Evolutionary conservation across 371 early-diverging fungal genomes (phyloP).

Genomic region (Dinochytrium kinnereticum): DNA sequence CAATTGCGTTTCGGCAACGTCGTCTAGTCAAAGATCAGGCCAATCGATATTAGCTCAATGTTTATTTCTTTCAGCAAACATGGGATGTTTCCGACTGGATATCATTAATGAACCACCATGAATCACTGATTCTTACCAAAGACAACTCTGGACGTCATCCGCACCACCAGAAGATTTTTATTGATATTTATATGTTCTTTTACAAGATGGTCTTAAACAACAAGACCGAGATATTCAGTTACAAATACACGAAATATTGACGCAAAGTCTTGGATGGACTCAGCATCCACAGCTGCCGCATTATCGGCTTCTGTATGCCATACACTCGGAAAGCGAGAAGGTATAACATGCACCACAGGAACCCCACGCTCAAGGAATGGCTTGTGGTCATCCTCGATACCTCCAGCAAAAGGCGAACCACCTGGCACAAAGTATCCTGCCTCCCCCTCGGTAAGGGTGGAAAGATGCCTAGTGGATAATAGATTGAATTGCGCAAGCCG

Average conservation of each 20-base stretch:
- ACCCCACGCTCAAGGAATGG: constrained; percentile 86
- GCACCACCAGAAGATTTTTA: not conserved
- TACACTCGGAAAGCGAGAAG: constrained; percentile 85
- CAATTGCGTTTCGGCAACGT: constrained; percentile 87
- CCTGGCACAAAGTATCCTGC: constrained; percentile 61
- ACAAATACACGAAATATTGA: constrained; percentile 51
- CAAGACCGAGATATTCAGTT: constrained; percentile 47
- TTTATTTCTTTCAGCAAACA: constrained; percentile 22
- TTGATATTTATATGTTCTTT: not conserved
- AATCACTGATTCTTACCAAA: constrained; percentile 34
- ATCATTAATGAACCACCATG: not conserved
- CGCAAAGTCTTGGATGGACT: constrained; percentile 44
- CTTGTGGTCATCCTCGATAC: constrained; percentile 89
- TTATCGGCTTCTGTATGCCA: constrained; percentile 83
- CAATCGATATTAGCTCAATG: not conserved
- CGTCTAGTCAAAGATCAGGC: constrained; percentile 63
- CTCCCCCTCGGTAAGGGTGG: constrained; percentile 44
- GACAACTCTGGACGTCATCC: constrained; percentile 36
- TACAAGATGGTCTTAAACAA: not conserved
- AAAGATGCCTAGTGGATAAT: constrained; percentile 23
- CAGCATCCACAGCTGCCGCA: constrained; percentile 49
- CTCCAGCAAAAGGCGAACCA: constrained; percentile 46
- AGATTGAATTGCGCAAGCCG: constrained; percentile 26
- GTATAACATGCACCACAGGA: constrained; percentile 87
- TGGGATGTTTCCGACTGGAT: constrained; percentile 49